Conservation (phyloP, 2,329 filamentous ascomycete species). For the Penicillium hordei region DNA sequence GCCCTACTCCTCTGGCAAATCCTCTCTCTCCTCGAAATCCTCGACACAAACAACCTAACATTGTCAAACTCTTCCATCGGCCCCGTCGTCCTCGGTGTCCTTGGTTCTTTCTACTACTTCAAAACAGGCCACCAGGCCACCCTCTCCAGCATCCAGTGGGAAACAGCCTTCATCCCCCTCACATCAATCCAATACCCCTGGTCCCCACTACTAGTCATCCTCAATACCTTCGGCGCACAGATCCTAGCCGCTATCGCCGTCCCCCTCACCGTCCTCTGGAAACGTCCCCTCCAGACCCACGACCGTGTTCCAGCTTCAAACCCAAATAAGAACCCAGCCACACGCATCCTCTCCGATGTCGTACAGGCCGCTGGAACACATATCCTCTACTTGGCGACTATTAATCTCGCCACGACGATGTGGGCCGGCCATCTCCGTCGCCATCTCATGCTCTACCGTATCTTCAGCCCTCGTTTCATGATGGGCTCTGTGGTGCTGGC, state of each 20-base stretch:
- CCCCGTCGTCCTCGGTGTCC: conserved; percentile 77
- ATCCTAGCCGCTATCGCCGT: conserved; percentile 78
- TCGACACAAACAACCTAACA: conserved; percentile 62
- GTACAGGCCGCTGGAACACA: conserved; percentile 72
- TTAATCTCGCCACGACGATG: conserved; percentile 81
- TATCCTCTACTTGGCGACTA: conserved; percentile 75
- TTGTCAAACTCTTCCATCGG: conserved; percentile 68
- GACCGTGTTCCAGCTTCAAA: conserved; percentile 40
- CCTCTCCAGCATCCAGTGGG: conserved; percentile 89
- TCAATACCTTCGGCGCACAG: conserved; percentile 89
- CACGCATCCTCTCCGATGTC: conserved; percentile 63
- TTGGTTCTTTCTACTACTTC: conserved; percentile 94
- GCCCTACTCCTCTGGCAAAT: conserved; percentile 85
- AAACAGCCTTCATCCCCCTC: conserved; percentile 87
- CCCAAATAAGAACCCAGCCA: conserved; percentile 27
- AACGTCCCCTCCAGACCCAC: conserved; percentile 72
- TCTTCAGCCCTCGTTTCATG: conserved; percentile 92
- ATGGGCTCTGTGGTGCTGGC: conserved; percentile 69
- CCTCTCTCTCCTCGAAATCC: conserved; percentile 68
- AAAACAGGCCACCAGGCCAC: conserved; percentile 95
- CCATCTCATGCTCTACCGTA: conserved; percentile 94
- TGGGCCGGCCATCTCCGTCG: conserved; percentile 86
- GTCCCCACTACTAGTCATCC: conserved; percentile 74
- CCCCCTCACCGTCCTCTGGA: conserved; percentile 84
- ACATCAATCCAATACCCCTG: conserved; percentile 82